These are phyloP conservation scores for Poa pratensis DNA, from an alignment of 176 grass and related monocot genomes.

Conservation along the genomic window DNA sequence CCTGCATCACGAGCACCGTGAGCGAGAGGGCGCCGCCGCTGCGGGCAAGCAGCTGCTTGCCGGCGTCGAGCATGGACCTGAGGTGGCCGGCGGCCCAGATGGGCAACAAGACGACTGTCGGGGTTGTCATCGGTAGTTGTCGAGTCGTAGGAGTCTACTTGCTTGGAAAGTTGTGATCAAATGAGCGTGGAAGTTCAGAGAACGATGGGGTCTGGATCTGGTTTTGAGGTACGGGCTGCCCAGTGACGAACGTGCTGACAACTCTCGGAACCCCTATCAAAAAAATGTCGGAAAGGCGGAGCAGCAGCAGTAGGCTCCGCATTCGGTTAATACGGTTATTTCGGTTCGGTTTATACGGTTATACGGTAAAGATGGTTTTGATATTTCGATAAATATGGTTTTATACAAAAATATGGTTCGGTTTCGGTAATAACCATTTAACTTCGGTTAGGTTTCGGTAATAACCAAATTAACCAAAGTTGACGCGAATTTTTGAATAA, in stretches of 20 bases:
- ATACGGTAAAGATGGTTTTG: too few species aligned
- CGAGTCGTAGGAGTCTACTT: too few species aligned
- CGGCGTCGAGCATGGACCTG: constrained; percentile 50
- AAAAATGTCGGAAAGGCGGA: too few species aligned
- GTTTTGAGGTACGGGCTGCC: neutral
- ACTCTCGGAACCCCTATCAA: neutral
- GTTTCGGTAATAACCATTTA: too few species aligned
- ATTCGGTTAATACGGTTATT: too few species aligned
- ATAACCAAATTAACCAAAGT: too few species aligned
- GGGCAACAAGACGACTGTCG: neutral
- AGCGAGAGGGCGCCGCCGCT: constrained; percentile 24
- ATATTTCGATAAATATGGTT: too few species aligned
- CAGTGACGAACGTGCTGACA: neutral
- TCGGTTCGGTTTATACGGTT: too few species aligned
- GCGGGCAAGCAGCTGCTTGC: constrained; percentile 44
- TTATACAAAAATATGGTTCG: too few species aligned
- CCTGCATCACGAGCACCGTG: constrained; percentile 43
- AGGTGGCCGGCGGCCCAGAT: constrained; percentile 47
- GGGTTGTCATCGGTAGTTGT: neutral
- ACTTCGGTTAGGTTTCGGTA: too few species aligned
- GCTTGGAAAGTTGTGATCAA: neutral
- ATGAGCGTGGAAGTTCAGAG: neutral
- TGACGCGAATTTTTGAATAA: too few species aligned
- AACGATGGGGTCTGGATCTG: neutral
- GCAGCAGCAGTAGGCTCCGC: too few species aligned